Evolutionary conservation across 768 basidiomycete genomes (phyloP).

Genomic region (Amanita brunnescens): DNA sequence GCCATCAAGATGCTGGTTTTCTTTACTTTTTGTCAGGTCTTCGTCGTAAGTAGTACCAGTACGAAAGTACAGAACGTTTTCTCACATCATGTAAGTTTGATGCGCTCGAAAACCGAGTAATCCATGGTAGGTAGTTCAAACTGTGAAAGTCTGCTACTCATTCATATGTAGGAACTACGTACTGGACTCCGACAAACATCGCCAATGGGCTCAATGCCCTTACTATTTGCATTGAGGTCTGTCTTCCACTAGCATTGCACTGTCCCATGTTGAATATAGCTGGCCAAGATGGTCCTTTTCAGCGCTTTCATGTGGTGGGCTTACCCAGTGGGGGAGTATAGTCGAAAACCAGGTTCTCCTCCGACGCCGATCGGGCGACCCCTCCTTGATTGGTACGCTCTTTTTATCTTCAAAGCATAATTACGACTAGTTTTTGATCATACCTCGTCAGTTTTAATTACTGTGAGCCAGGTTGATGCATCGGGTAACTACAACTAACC

Average conservation of each 20-base stretch:
- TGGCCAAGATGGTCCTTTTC: slow-evolving; percentile 64
- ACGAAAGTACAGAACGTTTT: neutral
- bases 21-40: slow-evolving; percentile 72
- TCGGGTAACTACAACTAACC: neutral
- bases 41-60: slow-evolving; percentile 35
- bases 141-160: neutral
- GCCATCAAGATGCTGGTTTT: slow-evolving; percentile 74
- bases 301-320: slow-evolving; percentile 66
- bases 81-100: slow-evolving; percentile 32
- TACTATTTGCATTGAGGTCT: slow-evolving; percentile 65
- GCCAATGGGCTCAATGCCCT: slow-evolving; percentile 70
- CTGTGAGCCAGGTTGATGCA: neutral
- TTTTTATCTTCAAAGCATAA: neutral
- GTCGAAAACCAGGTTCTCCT: slow-evolving; percentile 20
- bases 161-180: slow-evolving; percentile 39
- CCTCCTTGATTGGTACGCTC: slow-evolving; percentile 44
- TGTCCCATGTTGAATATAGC: neutral
- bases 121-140: slow-evolving; percentile 38
- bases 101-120: slow-evolving; percentile 51
- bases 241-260: slow-evolving; percentile 1
- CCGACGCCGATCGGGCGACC: slow-evolving; percentile 51
- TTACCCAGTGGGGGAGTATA: slow-evolving; percentile 59
- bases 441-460: slow-evolving; percentile 1
- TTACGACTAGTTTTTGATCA: neutral
- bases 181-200: slow-evolving; percentile 72